Percentiles rank a stretch among this genome's conserved stretches.
These are phyloP conservation scores for Panicum virgatum DNA, from an alignment of 202 grass and related monocot genomes.

Conservation along the genomic window DNA sequence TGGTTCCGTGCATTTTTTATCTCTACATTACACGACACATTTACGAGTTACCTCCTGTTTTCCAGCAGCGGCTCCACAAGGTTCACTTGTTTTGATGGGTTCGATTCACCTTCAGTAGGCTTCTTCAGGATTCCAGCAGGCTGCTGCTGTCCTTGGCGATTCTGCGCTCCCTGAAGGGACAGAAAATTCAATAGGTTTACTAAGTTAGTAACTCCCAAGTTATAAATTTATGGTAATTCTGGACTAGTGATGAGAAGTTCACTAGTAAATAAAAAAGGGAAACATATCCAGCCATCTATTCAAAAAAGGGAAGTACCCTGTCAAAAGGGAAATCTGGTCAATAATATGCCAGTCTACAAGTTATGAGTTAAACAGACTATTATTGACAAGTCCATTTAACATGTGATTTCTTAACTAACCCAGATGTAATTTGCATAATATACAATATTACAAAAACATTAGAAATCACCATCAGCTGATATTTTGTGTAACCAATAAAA, in stretches of 20 bases:
- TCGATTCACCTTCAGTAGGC: conserved; percentile 62
- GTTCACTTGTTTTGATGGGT: conserved; percentile 62
- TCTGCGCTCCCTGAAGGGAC: conserved; percentile 59
- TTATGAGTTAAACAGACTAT: neutral
- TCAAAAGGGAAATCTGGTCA: neutral
- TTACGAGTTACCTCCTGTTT: conserved; percentile 52
- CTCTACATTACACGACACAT: neutral
- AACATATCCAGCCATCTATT: neutral
- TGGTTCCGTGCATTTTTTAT: neutral
- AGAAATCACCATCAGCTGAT: conserved; percentile 12
- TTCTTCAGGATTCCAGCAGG: conserved; percentile 80
- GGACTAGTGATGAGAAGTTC: neutral
- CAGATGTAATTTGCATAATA: neutral
- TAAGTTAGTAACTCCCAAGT: neutral
- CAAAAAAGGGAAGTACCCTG: neutral
- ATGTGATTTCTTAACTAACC: neutral
- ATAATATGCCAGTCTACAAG: conserved; percentile 15
- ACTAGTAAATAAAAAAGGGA: neutral
- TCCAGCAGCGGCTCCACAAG: conserved; percentile 73
- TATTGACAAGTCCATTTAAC: conserved; percentile 5
- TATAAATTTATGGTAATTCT: conserved; percentile 2
- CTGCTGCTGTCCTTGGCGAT: conserved; percentile 67
- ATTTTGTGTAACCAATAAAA: conserved; percentile 13
- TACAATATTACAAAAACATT: neutral
- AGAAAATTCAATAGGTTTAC: conserved; percentile 5